phyloP scores from a whole-genome alignment of 495 filamentous ascomycete genomes.

The Penicilliopsis zonata region DNA sequence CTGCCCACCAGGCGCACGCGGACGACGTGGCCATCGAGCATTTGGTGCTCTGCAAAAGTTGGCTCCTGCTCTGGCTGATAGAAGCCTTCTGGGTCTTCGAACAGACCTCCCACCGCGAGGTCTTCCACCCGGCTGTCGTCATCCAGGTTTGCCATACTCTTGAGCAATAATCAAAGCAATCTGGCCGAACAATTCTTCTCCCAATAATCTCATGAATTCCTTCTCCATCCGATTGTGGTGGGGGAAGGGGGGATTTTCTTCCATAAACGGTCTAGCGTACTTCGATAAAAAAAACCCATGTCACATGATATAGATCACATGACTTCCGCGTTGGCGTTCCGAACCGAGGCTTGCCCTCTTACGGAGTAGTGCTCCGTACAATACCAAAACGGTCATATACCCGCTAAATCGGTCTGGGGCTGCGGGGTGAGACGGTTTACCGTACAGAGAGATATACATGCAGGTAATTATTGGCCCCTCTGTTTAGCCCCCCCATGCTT shows the following conservation, averaged over 20 bases:
- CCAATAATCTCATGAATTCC: background rate
- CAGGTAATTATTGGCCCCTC: no score
- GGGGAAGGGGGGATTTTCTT: background rate
- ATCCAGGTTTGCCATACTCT: background rate
- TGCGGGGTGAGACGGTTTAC: no score
- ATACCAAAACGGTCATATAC: no score
- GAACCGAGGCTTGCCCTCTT: no score
- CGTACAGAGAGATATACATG: no score
- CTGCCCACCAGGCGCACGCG: constrained; percentile 75
- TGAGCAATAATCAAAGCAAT: background rate
- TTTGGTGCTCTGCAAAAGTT: constrained; percentile 55
- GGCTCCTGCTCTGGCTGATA: constrained; percentile 59
- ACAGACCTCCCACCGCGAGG: constrained; percentile 42
- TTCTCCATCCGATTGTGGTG: background rate
- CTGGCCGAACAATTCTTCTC: background rate
- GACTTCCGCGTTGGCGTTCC: no score
- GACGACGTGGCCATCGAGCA: constrained; percentile 53
- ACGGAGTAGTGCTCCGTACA: no score
- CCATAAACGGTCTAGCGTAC: background rate
- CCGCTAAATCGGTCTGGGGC: no score
- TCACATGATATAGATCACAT: no score
- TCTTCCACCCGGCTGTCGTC: constrained; percentile 23
- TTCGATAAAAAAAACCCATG: no score
- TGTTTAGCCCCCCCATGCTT: no score
- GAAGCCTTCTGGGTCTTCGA: constrained; percentile 69